Conservation (phyloP, 2,329 filamentous ascomycete genomes). For the Cytospora chrysosperma region DNA sequence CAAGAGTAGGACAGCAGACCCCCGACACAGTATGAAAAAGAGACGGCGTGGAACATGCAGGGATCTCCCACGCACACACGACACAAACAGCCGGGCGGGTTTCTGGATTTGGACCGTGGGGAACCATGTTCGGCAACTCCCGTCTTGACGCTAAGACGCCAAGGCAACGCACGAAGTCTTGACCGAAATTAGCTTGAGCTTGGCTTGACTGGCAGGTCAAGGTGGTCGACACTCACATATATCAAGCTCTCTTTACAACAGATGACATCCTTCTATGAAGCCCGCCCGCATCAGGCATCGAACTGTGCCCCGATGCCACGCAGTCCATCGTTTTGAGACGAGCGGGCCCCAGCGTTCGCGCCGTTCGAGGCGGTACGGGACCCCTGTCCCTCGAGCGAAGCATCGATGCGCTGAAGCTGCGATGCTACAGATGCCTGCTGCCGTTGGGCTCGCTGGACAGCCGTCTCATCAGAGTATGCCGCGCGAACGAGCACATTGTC, state of each 20-base stretch:
- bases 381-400: background rate
- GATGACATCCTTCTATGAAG: background rate
- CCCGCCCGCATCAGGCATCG: background rate
- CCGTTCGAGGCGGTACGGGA: background rate
- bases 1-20: background rate
- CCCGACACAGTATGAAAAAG: background rate
- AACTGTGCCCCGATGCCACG: constrained; percentile 6
- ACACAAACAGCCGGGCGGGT: too few relatives aligned
- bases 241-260: background rate
- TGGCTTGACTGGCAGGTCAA: background rate
- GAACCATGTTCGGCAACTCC: too few relatives aligned
- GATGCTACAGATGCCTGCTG: background rate
- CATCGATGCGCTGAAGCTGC: background rate
- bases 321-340: background rate
- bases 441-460: background rate
- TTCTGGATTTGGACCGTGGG: too few relatives aligned
- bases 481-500: background rate
- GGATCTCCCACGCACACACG: too few relatives aligned
- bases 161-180: background rate
- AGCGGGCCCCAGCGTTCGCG: background rate
- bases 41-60: too few relatives aligned
- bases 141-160: too few relatives aligned
- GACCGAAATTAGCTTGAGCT: background rate
- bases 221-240: background rate
- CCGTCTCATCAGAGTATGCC: background rate